These are phyloP conservation scores for Coprinopsis sp. DNA, from an alignment of 768 basidiomycete genomes.

Conservation along the genomic window DNA sequence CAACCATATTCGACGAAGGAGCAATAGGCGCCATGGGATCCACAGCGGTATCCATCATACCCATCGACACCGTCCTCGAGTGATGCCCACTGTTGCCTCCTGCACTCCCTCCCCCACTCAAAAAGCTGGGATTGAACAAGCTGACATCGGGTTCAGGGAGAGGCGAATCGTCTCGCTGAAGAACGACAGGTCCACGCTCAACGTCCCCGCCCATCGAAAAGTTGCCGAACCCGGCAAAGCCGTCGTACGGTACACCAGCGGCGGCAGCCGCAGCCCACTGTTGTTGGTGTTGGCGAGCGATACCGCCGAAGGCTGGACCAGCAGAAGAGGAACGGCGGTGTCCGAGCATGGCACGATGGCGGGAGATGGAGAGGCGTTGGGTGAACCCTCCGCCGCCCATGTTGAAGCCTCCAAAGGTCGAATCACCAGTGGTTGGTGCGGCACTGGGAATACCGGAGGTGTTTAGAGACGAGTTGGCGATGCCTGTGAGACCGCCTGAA, in stretches of 20 bases:
- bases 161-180: conserved; percentile 10
- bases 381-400: too few species aligned
- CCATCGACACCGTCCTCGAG: too few species aligned
- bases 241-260: too few species aligned
- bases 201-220: background rate
- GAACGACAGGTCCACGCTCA: background rate
- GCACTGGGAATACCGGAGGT: conserved; percentile 2
- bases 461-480: conserved; percentile 8
- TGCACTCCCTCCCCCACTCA: too few species aligned
- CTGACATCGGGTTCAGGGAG: conserved; percentile 14
- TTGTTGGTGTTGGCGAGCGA: background rate
- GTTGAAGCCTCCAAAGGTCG: too few species aligned
- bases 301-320: conserved; percentile 13
- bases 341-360: conserved; percentile 12
- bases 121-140: conserved; percentile 10
- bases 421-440: conserved; percentile 6
- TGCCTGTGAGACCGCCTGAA: conserved; percentile 14
- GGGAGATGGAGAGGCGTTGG: conserved; percentile 9
- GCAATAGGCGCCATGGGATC: too few species aligned
- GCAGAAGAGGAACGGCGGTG: conserved; percentile 14
- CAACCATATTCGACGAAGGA: too few species aligned
- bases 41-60: too few species aligned
- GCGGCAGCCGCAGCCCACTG: background rate
- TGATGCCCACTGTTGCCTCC: too few species aligned
- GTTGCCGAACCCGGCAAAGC: background rate